phyloP scores from a whole-genome alignment of 192 early-diverging fungal genomes.

The Podila epicladia region DNA sequence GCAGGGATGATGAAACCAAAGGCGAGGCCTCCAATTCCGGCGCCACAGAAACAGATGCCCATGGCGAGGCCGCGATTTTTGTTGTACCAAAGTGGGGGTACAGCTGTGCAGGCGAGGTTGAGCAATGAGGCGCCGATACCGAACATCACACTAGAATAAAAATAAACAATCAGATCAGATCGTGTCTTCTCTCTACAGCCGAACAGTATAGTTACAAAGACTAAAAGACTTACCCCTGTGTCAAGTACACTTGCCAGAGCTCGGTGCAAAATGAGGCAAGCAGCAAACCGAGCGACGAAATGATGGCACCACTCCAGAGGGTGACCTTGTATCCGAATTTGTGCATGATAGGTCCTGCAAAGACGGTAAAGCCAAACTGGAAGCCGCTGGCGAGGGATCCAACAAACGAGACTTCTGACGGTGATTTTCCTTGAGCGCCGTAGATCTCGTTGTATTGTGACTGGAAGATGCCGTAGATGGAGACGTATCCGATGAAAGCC shows the following conservation, averaged over 20 bases:
- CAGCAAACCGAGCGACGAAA: slow-evolving; percentile 28
- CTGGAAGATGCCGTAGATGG: slow-evolving; percentile 47
- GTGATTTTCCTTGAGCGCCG: slow-evolving; percentile 18
- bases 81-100: slow-evolving; percentile 50
- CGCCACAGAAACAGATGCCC: slow-evolving; percentile 50
- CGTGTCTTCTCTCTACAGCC: not conserved
- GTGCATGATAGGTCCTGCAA: slow-evolving; percentile 42
- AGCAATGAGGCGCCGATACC: slow-evolving; percentile 53
- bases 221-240: slow-evolving; percentile 2
- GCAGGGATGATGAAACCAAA: slow-evolving; percentile 27
- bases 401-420: slow-evolving; percentile 28
- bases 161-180: not conserved
- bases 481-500: slow-evolving; percentile 41
- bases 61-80: slow-evolving; percentile 51
- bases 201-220: not conserved
- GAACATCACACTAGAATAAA: slow-evolving; percentile 42
- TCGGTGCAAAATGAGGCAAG: slow-evolving; percentile 39
- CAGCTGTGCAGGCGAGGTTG: slow-evolving; percentile 45
- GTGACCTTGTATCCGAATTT: slow-evolving; percentile 33
- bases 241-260: slow-evolving; percentile 42
- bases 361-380: slow-evolving; percentile 45
- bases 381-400: slow-evolving; percentile 37
- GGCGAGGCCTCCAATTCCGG: slow-evolving; percentile 48
- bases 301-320: slow-evolving; percentile 32
- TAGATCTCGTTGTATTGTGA: slow-evolving; percentile 37